Evolutionary conservation across 2,329 filamentous ascomycete genomes (phyloP), one percentile per base, ranked within the genome.

Genomic region (Pseudogymnoascus sp.): DNA sequence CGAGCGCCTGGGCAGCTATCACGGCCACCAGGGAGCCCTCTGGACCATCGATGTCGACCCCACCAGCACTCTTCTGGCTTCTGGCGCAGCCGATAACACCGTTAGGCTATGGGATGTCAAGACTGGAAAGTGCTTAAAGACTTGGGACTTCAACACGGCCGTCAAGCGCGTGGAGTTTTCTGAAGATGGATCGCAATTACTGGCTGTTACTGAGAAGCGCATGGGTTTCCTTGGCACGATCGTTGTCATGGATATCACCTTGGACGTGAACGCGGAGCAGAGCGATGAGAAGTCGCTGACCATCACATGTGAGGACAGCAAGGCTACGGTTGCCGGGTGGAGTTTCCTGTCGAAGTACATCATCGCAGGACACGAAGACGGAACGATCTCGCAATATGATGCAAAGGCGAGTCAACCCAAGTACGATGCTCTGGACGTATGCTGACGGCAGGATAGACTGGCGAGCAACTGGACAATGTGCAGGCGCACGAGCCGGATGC

Each of bases 21-120:
- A 91, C 75, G 94, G 94, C 76, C 94, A 99, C 80, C 89, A 95
- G 77, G 94, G 94, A 79, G 93, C 94, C 71, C 90, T 99, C 81
- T 99, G 94, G 94, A 97, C 94, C 66, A 90, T 99, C 77, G 94
- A 99, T 75, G 89, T 96, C 73, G 91, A 96, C 80, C 92, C 93
- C 68, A 92, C 92, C 72, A 90, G 89, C 67, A 91, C 90, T 72
- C 85, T 99, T 74, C 88, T 97, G 74, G 94, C 93, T 73, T 95
- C 91, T 65, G 94, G 94, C 72, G 94, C 92, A 71, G 94, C 94
- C 77, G 94, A 99, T 81, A 97, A 97, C 83, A 97, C 93, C 48
- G 93, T 99, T 78, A 87, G 92, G 73, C 84, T 99, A 72, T 99
- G 94, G 94, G 92, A 99, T 75, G 84, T 97, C 75, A 90, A 92